Base-by-base conservation (phyloP, 257 asterid genomes). In the Petunia secreta region DNA sequence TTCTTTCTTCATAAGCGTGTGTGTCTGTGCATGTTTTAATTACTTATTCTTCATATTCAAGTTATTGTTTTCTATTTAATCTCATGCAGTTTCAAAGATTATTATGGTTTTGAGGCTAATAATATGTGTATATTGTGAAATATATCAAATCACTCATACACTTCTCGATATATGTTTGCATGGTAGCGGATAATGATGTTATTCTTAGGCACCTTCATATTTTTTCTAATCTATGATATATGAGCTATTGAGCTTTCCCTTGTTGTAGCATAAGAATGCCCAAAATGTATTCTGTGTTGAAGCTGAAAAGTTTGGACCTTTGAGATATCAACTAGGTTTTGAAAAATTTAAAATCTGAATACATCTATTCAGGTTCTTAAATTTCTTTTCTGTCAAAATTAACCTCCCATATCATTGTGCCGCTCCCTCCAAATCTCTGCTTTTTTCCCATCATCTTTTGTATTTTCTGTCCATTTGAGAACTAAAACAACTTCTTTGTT, bases 301-400 rank as follows among this genome's bases (percentile, higher is more conserved):
- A 67, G 7, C 75, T 43, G 55, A 67, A 67, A 41, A 54, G n/a
- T 43, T 8, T 43, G 55, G 55, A 67, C 75, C 4, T 43, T 3
- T 67, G 75, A 67, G 55, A 41, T 67, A n/a, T 43, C 75, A 67
- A 43, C 75, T 67, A 67, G 75, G 55, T 67, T 41, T 67, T 7
- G 54, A 15, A 66, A 46, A 43, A n/a, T 68, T 68, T 25, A 43
- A 68, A 43, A 8, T 68, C 9, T 1, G 1, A 57, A 68, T 68
- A 44, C 75, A 68, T 67, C 39, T 67, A 41, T 15, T 39, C 48
- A 67, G 55, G 8, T 67, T 67, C 55, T 67, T 67, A n/a, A 38
- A 41, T 43, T 68, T 68, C 40, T 68, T 2, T 34, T 37, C 68
- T 9, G 68, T 36, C 3, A 63, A 69, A 44, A 69, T 48, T 71